phyloP scores from a whole-genome alignment of 2,329 filamentous ascomycete genomes.

The Alternaria sp. region DNA sequence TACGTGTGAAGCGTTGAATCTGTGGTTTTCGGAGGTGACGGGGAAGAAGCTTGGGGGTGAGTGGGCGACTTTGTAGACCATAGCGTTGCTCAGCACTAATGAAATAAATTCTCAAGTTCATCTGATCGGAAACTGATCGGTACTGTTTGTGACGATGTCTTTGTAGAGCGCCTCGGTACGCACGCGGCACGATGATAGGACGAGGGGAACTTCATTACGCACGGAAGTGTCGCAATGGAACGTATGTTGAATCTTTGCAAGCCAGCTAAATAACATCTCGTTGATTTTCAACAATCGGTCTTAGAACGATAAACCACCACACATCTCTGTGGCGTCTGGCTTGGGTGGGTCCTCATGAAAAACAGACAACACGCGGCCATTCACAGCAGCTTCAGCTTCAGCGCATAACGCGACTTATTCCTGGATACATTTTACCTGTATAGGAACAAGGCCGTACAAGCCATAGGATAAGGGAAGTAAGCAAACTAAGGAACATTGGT shows the following conservation, averaged over 20 bases:
- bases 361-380: no score
- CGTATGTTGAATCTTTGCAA: neutral
- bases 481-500: neutral
- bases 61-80: slow-evolving; percentile 41
- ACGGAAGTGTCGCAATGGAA: neutral
- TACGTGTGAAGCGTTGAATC: slow-evolving; percentile 83
- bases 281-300: neutral
- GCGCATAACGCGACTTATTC: neutral
- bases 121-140: neutral
- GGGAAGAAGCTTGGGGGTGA: slow-evolving; percentile 64
- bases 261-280: neutral
- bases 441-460: neutral
- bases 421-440: neutral
- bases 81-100: neutral
- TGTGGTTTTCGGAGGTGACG: slow-evolving; percentile 79
- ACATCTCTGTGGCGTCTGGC: neutral
- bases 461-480: neutral
- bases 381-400: neutral
- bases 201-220: neutral
- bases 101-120: neutral
- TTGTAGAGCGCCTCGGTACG: neutral
- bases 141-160: neutral
- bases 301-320: no score
- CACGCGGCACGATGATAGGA: no score
- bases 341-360: neutral